Percentiles rank a stretch among this genome's conserved stretches.
Evolutionary conservation across 192 early-diverging fungal genomes (phyloP).

Genomic region (Backusella circina): DNA sequence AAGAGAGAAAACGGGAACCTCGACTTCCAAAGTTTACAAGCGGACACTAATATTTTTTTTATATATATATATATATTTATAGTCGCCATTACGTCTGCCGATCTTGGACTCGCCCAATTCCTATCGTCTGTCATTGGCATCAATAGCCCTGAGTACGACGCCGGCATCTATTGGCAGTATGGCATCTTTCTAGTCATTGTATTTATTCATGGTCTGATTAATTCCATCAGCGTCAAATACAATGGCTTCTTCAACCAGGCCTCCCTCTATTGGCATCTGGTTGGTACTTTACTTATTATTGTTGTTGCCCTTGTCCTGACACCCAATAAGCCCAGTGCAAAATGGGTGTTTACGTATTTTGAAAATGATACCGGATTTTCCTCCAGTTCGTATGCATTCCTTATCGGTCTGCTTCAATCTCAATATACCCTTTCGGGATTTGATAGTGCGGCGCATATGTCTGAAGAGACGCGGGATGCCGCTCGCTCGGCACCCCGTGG

Average conservation of each 20-base stretch:
- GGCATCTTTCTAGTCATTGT: slow-evolving; percentile 48
- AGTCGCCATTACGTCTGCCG: slow-evolving; percentile 48
- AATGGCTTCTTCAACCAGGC: slow-evolving; percentile 52
- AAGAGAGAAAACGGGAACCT: not conserved
- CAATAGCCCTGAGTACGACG: slow-evolving; percentile 22
- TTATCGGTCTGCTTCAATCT: slow-evolving; percentile 48
- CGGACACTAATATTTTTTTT: not conserved
- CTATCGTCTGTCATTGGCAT: slow-evolving; percentile 37
- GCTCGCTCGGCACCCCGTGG: slow-evolving; percentile 43
- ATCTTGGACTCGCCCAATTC: slow-evolving; percentile 48
- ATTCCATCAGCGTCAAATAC: slow-evolving; percentile 45
- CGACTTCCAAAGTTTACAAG: not conserved
- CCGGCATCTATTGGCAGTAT: slow-evolving; percentile 45
- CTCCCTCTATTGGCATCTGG: slow-evolving; percentile 36
- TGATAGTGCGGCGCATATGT: slow-evolving; percentile 45
- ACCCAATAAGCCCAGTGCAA: slow-evolving; percentile 38
- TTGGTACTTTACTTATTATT: slow-evolving; percentile 46
- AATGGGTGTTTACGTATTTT: slow-evolving; percentile 50
- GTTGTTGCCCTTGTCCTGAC: slow-evolving; percentile 41
- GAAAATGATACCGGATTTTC: slow-evolving; percentile 53
- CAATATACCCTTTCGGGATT: slow-evolving; percentile 59
- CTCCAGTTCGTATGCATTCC: slow-evolving; percentile 45
- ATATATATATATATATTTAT: not conserved
- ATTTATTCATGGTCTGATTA: slow-evolving; percentile 48
- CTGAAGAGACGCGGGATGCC: slow-evolving; percentile 51